These are phyloP conservation scores for Lasiosphaeriaceae sp. DNA, from an alignment of 495 filamentous ascomycete genomes.

Conservation along the genomic window DNA sequence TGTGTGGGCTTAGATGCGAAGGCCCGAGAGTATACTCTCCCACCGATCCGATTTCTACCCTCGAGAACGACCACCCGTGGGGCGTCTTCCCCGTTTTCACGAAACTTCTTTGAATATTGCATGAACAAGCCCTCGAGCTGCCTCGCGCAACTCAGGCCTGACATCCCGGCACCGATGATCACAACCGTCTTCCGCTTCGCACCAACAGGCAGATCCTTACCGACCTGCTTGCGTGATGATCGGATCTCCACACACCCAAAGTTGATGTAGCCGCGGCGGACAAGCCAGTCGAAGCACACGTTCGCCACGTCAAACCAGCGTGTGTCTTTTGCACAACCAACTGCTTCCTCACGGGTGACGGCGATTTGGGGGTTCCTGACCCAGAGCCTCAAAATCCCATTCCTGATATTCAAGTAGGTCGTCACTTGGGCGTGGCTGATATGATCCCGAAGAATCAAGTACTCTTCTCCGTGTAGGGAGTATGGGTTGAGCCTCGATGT, in stretches of 20 bases:
- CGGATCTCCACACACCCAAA: conserved; percentile 75
- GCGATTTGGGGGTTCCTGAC: conserved; percentile 81
- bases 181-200: conserved; percentile 66
- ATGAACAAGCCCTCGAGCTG: conserved; percentile 81
- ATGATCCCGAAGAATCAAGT: conserved; percentile 70
- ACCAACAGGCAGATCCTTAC: conserved; percentile 18
- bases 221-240: conserved; percentile 25
- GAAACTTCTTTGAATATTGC: conserved; percentile 67
- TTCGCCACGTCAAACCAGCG: conserved; percentile 89
- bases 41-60: conserved; percentile 83
- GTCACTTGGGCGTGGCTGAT: conserved; percentile 88
- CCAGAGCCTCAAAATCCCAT: conserved; percentile 91
- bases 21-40: conserved; percentile 88
- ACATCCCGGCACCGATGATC: conserved; percentile 90
- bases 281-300: conserved; percentile 88
- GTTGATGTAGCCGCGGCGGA: conserved; percentile 92
- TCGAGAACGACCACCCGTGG: conserved; percentile 83
- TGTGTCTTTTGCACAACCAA: conserved; percentile 85
- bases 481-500: conserved; percentile 88
- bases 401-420: conserved; percentile 94
- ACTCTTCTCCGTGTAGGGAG: conserved; percentile 81
- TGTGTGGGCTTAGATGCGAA: conserved; percentile 46
- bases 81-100: conserved; percentile 54
- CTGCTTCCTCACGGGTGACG: conserved; percentile 82
- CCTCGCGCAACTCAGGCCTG: conserved; percentile 85